A percentile compares a stretch with the other conserved stretches of the same genome.
Conservation (phyloP, 176 grass and related monocot species). For the Aegilops longissima region DNA sequence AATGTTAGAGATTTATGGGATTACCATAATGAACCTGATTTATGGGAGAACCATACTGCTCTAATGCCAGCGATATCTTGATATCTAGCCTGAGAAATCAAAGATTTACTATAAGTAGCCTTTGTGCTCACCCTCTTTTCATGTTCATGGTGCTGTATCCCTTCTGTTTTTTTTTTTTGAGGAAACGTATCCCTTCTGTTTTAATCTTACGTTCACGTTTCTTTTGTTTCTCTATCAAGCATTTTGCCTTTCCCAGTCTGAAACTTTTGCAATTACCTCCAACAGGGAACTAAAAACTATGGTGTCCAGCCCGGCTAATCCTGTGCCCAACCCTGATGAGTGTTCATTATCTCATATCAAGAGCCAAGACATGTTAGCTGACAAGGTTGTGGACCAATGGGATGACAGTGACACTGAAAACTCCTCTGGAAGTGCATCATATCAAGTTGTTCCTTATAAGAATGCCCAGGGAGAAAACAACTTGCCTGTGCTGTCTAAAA, state of each 20-base stretch:
- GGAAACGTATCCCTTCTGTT: neutral
- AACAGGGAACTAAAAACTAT: conserved; percentile 24
- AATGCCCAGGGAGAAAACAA: neutral
- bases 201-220: neutral
- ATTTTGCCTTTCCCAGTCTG: neutral
- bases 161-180: too few species aligned
- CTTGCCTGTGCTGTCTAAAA: neutral
- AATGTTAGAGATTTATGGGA: neutral
- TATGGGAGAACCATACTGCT: neutral
- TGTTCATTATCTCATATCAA: conserved; percentile 4
- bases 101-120: neutral
- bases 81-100: neutral
- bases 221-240: neutral
- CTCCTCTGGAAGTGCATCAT: neutral
- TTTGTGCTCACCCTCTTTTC: neutral
- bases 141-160: neutral
- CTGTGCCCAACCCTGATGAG: neutral
- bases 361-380: neutral
- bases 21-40: neutral
- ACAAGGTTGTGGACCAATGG: conserved; percentile 15
- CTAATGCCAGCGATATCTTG: neutral
- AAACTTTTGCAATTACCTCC: conserved; percentile 1
- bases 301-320: neutral
- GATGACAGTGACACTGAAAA: neutral
- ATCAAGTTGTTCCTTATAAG: neutral